Evolutionary conservation across 1,284 basidiomycete species (phyloP), one percentile per base, ranked within the genome.

Genomic region (Cystobasidium slooffiae): DNA sequence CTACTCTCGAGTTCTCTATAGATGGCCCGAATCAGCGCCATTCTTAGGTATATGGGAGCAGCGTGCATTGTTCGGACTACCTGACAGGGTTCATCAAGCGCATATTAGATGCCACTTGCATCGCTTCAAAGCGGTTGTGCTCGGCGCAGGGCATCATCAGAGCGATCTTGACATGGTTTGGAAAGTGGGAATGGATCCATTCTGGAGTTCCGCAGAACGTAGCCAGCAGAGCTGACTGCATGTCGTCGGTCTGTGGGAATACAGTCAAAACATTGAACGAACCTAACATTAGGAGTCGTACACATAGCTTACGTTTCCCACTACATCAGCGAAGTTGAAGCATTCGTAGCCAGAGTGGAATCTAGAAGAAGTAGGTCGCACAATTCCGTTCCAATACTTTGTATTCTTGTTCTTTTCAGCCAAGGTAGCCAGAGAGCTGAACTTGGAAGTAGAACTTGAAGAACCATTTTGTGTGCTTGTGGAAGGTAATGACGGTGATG

Each of bases 181-280:
- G 70, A 24, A 73, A 73, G 12, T 73, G 70, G 24, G 51, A 55
- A 41, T 73, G 70, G n/a, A 73, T 66, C 70, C 70, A 73, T 43
- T 73, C 70, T 1, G 70, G 70, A 10, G 37, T 51, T 12, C 70
- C 70, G 44, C 70, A 73, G 52, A 73, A 73, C 5, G 70, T 66
- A 2, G 70, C 58, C 14, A 73, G 44, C n/a, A 73, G 63, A 37
- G 70, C 70, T 18, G 70, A 73, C 43, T 73, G 43, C 31, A 73
- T 47, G 20, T 73, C 70, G 18, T 59, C 46, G 6, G 63, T 66
- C 70, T 73, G 63, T 24, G 20, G n/a, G 16, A 62, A n/a, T 3
- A 37, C 9, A 18, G 18, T 22, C 41, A n/a, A 6, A 62, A 22
- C 16, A 24, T 62, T 18, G 16, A 4, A 3, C 31, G 3, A 7